Evolutionary conservation across 768 basidiomycete genomes (phyloP), one percentile per base, ranked within the genome.

Genomic region (Trametes cubensis): DNA sequence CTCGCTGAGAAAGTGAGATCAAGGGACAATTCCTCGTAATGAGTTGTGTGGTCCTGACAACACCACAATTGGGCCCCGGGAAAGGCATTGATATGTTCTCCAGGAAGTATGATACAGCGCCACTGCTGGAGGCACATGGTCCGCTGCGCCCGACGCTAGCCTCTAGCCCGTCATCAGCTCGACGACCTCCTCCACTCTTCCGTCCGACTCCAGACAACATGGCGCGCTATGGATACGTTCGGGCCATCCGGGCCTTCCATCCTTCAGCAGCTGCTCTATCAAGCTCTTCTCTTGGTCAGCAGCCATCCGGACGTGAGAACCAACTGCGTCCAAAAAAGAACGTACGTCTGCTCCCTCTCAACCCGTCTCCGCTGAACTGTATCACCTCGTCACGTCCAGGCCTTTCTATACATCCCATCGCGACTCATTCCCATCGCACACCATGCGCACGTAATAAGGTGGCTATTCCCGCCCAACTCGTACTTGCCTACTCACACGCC

Each of bases 231-330:
- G 11, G 34, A 34, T 34, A 34, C 2, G 10, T 15, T 10, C 26
- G 13, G 21, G 50, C 38, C 15, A 4, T 39, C 14, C 38, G n/a
- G 14, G 38, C 17, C 34, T 51, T 17, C 13, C 20, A 25, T 17
- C 14, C 42, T 6, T 41, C 34, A 11, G 11, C 46, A 14, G 23
- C 26, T n/a, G 6, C 21, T 47, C 49, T 25, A 58, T n/a, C 45
- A 54, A 41, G 51, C 34, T 47, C 42, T 46, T n/a, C 30, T 18
- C n/a, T 59, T 59, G 62, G 62, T 63, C 57, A 63, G 57, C 62
- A 55, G 54, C 49, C 42, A 26, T 38, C 20, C 41, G 28, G 55
- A 52, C 57, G 62, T 63, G 62, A 48, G 62, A 63, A 45, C 21
- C 2, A 10, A 6, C 18, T 17, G 39, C 45, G 41, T 44, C 47